Conservation (phyloP, 73 alveolate species). For the Symbiodinium natans region DNA sequence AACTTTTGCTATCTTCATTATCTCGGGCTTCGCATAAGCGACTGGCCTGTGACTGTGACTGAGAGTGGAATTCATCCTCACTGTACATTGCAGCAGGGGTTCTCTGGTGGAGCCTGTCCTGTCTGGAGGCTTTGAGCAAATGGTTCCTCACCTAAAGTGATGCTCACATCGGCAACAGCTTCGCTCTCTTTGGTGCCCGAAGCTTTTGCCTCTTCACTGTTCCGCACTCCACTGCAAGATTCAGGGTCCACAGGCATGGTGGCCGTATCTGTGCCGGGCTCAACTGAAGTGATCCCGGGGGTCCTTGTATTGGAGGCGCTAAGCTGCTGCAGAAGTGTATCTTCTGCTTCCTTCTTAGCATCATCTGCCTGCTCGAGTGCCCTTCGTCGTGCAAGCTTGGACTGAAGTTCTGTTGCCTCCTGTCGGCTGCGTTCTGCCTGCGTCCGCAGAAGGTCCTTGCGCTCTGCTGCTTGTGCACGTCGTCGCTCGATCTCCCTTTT, state of each 20-base stretch:
- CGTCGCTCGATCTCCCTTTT: not conserved
- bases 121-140: not conserved
- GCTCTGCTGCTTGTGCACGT: conserved; percentile 6
- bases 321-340: too few species aligned
- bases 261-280: too few species aligned
- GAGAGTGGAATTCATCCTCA: too few species aligned
- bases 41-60: too few species aligned
- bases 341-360: too few species aligned
- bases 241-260: too few species aligned
- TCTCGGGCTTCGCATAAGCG: too few species aligned
- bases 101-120: not conserved
- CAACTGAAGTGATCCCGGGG: too few species aligned
- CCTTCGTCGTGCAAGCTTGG: not conserved
- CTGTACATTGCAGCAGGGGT: not conserved
- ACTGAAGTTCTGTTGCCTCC: not conserved
- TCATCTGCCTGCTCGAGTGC: not conserved
- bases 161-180: not conserved
- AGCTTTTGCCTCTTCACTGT: too few species aligned
- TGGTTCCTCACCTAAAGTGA: not conserved
- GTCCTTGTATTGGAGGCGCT: too few species aligned
- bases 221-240: too few species aligned
- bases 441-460: not conserved
- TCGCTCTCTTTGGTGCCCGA: not conserved
- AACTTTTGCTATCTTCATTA: too few species aligned
- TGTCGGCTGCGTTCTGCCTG: not conserved